A percentile compares a stretch with the other conserved stretches of the same genome.
These are phyloP conservation scores for Exidia glandulosa DNA, from an alignment of 768 basidiomycete species.

Conservation along the genomic window DNA sequence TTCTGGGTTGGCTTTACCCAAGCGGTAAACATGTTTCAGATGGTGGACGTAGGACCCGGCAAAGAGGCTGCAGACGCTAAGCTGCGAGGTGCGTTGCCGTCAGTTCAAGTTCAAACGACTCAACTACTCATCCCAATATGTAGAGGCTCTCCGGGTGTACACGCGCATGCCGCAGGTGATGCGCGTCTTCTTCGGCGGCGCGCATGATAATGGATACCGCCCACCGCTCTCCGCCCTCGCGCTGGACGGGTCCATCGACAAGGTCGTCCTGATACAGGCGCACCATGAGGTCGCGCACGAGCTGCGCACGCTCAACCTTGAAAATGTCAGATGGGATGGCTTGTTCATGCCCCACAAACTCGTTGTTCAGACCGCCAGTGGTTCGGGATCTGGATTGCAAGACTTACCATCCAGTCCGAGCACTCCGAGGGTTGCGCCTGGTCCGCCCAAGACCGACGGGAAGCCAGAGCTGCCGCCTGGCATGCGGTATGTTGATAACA, in stretches of 20 bases:
- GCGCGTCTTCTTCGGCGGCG: slow-evolving; percentile 54
- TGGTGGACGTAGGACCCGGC: slow-evolving; percentile 58
- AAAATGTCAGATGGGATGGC: background rate
- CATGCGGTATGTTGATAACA: background rate
- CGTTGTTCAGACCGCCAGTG: background rate
- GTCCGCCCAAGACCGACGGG: too few species aligned
- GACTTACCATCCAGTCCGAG: background rate
- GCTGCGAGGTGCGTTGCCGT: slow-evolving; percentile 44
- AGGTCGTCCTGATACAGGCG: slow-evolving; percentile 52
- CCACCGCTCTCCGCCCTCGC: slow-evolving; percentile 51
- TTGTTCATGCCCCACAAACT: background rate
- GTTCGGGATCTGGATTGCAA: background rate
- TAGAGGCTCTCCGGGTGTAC: slow-evolving; percentile 64
- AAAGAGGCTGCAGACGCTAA: slow-evolving; percentile 72
- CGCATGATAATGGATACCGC: slow-evolving; percentile 62
- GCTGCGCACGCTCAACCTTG: slow-evolving; percentile 41
- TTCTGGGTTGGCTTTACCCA: slow-evolving; percentile 56
- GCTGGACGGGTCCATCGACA: slow-evolving; percentile 52
- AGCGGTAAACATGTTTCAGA: slow-evolving; percentile 51
- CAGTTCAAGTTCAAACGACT: background rate
- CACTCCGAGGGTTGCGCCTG: too few species aligned
- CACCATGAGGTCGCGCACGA: slow-evolving; percentile 51
- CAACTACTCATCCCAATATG: background rate
- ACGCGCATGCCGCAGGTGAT: slow-evolving; percentile 49
- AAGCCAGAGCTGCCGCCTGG: background rate